Base-by-base conservation (phyloP, 192 early-diverging fungal genomes). In the Umbelopsis ramanniana region DNA sequence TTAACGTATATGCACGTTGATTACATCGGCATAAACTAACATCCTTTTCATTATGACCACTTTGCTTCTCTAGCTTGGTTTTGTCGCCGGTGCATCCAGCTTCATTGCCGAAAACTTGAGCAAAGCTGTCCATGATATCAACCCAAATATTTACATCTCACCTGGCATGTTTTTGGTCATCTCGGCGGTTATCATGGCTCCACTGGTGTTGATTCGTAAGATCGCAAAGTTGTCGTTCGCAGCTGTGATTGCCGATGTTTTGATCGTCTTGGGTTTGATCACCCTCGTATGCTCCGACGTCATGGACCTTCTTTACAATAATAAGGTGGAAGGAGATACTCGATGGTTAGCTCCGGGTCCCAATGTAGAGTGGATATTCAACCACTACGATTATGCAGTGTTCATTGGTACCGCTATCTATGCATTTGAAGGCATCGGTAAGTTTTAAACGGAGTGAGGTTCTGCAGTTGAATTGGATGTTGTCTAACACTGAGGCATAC, bases 331-430 rank as follows among this genome's bases (percentile, higher is more conserved):
- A 14, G 46, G 57, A 19, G 57, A 63, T 63, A 37, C 33, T 9
- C 26, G 57, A 37, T 38, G 35, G 48, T 38, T 66, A 15, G 60
- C 33, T 22, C 23, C 43, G 19, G 71, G 55, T 1, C 60, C 71
- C 12, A 37, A 71, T 33, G 70, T 76, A 4, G 45, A 60, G 21
- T 48, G 43, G 26, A n/a, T 55, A 26, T 88, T 96, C 78, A 94
- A 96, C 83, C 76, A 81, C 35, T 80, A 90, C 76, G 84, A 85
- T 70, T 94, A 92, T 79, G 85, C 92, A 26, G 84, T 95, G 35
- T 93, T 96, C 73, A 88, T 96, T 52, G 95, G 95, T 57, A 96
- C 95, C 3, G 93, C 93, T 33, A 90, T 95, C 69, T 96, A 92
- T 79, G 89, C 93, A 12, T 96, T 93, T 74, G 95, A 96, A 78